These are phyloP conservation scores for Rhynchosporium graminicola DNA, from an alignment of 2,329 filamentous ascomycete species.

Conservation along the genomic window DNA sequence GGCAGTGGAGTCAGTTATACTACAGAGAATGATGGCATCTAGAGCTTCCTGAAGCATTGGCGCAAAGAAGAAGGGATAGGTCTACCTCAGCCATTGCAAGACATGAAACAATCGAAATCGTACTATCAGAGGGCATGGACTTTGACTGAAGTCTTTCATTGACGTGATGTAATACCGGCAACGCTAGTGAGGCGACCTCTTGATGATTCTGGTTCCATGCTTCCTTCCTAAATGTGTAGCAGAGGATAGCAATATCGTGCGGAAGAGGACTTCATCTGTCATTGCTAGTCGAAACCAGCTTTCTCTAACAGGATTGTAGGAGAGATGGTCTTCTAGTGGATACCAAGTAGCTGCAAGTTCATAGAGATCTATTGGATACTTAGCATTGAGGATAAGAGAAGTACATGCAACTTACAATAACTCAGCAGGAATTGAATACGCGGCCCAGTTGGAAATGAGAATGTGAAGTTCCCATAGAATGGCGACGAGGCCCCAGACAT, in stretches of 20 bases:
- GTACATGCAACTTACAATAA: not conserved
- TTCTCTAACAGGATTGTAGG: not conserved
- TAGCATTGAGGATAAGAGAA: not conserved
- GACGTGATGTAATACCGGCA: not conserved
- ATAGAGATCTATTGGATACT: not conserved
- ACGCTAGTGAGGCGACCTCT: constrained; percentile 1
- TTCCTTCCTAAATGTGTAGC: not conserved
- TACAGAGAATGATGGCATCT: not conserved
- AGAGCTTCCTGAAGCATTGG: not conserved
- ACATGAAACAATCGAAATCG: constrained; percentile 1
- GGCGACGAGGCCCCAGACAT: not conserved
- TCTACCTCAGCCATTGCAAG: not conserved
- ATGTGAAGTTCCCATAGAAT: not conserved
- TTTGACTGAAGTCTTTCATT: not conserved
- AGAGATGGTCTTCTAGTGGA: not conserved
- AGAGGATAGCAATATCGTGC: not conserved
- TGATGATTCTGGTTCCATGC: not conserved
- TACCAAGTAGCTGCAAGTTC: not conserved
- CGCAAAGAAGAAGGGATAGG: not conserved
- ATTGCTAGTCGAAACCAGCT: not conserved
- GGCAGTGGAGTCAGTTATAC: not conserved
- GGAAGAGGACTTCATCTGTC: not conserved
- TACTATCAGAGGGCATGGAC: not conserved
- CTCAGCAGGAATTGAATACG: not conserved
- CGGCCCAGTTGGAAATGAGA: not conserved